phyloP scores from a whole-genome alignment of 1,284 basidiomycete species.

The Ceratobasidium papillatum region DNA sequence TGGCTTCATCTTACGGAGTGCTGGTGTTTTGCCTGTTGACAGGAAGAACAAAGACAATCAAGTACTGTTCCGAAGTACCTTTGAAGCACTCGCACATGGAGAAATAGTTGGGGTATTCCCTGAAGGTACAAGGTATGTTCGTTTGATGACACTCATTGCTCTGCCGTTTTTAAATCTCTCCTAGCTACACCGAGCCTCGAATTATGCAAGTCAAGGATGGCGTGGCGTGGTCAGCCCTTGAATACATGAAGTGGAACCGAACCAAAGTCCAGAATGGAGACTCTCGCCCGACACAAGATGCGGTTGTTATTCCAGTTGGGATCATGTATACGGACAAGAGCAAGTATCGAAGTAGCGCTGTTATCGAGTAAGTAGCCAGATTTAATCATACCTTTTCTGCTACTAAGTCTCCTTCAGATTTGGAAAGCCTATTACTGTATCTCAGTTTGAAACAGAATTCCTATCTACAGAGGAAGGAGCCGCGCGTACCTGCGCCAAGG shows the following conservation, averaged over 20 bases:
- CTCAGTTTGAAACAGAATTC: constrained; percentile 80
- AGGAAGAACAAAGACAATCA: constrained; percentile 91
- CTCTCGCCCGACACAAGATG: constrained; percentile 54
- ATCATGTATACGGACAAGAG: constrained; percentile 96
- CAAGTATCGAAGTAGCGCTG: constrained; percentile 81
- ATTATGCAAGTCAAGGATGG: constrained; percentile 96
- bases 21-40: constrained; percentile 96
- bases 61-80: constrained; percentile 87
- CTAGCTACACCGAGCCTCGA: constrained; percentile 78
- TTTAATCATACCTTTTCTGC: background rate
- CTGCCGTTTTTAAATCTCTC: background rate
- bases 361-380: constrained; percentile 56
- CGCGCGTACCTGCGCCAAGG: constrained; percentile 84
- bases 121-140: constrained; percentile 65
- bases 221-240: constrained; percentile 93
- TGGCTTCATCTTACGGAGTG: constrained; percentile 79
- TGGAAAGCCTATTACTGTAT: constrained; percentile 80
- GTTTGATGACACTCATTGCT: background rate
- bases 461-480: constrained; percentile 71
- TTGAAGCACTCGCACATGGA: constrained; percentile 81
- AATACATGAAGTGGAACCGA: constrained; percentile 83
- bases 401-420: constrained; percentile 63
- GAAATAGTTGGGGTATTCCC: constrained; percentile 92
- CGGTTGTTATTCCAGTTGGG: constrained; percentile 80
- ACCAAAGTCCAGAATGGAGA: constrained; percentile 56